Evolutionary conservation across 1,284 basidiomycete genomes (phyloP).

Genomic region (Tausonia pullulans): DNA sequence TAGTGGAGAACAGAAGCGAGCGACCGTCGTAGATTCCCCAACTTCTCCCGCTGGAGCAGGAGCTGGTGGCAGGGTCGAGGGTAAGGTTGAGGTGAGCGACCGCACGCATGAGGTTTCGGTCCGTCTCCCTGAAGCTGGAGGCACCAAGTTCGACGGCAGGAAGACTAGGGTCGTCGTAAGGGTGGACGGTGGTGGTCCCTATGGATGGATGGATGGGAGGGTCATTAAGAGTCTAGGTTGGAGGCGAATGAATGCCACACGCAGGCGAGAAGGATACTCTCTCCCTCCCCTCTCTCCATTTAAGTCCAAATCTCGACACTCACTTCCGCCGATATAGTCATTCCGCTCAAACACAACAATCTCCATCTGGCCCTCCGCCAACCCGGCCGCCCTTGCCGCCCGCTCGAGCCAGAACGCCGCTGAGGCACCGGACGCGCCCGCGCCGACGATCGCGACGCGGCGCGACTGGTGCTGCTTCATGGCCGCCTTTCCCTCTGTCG

Average conservation of each 20-base stretch:
- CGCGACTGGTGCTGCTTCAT: conserved; percentile 9
- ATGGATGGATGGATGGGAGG: not conserved
- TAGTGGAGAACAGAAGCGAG: conserved; percentile 48
- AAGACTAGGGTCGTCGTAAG: conserved; percentile 54
- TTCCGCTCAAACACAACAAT: conserved; percentile 72
- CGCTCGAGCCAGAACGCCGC: conserved; percentile 72
- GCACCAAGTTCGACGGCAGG: conserved; percentile 70
- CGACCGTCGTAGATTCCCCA: conserved; percentile 74
- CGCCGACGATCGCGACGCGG: conserved; percentile 68
- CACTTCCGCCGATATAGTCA: conserved; percentile 69
- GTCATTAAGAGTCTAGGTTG: conserved; percentile 9
- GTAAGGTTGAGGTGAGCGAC: conserved; percentile 66
- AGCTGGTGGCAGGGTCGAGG: conserved; percentile 27
- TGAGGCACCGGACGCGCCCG: conserved; percentile 71
- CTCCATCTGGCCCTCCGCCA: conserved; percentile 45
- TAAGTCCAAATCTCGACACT: conserved; percentile 32
- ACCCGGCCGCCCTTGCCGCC: conserved; percentile 46
- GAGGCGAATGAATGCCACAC: not conserved
- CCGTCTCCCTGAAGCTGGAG: conserved; percentile 47
- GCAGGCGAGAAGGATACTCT: not conserved
- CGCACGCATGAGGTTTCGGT: conserved; percentile 69
- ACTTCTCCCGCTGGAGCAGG: conserved; percentile 36
- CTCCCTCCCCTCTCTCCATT: too few relatives aligned
- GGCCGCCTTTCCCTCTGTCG: too few relatives aligned
- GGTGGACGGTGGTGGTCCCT: conserved; percentile 67